Conservation (phyloP, 495 filamentous ascomycete species). For the Xylaria palmicola region DNA sequence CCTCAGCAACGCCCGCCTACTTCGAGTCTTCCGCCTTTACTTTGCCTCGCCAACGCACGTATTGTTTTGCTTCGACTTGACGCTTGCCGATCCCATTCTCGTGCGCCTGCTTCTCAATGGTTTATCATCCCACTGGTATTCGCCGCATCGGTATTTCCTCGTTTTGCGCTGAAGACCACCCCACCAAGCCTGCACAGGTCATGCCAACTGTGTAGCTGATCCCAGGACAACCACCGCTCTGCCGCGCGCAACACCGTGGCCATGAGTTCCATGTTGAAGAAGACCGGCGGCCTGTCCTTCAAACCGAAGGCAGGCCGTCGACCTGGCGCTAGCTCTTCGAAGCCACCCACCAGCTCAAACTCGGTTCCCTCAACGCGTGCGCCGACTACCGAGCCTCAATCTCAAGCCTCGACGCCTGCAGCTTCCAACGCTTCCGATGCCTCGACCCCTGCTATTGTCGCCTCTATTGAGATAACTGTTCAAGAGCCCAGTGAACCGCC, state of each 20-base stretch:
- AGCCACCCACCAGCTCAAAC: conserved; percentile 18
- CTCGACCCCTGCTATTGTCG: conserved; percentile 9
- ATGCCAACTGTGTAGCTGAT: conserved; percentile 4
- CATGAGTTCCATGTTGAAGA: conserved; percentile 48
- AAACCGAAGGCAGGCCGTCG: conserved; percentile 40
- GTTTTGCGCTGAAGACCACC: neutral
- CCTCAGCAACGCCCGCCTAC: no score
- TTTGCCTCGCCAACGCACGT: no score
- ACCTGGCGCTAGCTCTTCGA: conserved; percentile 18
- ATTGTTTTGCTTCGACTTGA: no score
- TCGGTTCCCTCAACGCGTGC: conserved; percentile 12
- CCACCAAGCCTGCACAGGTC: neutral
- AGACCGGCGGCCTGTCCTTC: conserved; percentile 42
- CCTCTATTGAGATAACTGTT: neutral
- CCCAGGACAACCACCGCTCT: neutral
- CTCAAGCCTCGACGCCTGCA: conserved; percentile 20
- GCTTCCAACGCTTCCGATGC: conserved; percentile 7
- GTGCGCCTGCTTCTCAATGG: neutral
- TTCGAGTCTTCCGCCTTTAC: no score
- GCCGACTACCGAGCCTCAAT: conserved; percentile 19
- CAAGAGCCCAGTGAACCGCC: neutral
- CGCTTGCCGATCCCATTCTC: no score
- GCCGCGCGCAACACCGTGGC: neutral
- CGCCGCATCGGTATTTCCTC: neutral
- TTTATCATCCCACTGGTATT: neutral